phyloP scores from a whole-genome alignment of 768 basidiomycete species.

The Rhodotorula diobovata region DNA sequence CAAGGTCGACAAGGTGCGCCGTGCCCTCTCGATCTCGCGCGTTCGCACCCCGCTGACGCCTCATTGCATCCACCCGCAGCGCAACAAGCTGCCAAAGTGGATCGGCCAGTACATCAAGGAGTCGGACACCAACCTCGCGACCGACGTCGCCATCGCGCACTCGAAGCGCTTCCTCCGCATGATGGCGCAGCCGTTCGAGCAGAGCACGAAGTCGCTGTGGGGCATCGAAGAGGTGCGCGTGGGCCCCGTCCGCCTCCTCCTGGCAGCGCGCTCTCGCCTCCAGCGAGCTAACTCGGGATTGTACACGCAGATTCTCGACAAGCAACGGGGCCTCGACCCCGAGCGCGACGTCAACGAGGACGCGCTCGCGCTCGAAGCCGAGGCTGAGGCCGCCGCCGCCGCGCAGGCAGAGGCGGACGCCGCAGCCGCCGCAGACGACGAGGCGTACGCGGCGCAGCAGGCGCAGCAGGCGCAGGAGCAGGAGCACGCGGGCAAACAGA shows the following conservation, averaged over 20 bases:
- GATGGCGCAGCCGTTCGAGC: constrained; percentile 97
- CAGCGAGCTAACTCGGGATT: background rate
- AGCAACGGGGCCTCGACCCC: constrained; percentile 21
- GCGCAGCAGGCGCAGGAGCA: background rate
- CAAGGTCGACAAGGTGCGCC: constrained; percentile 65
- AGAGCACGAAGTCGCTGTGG: constrained; percentile 95
- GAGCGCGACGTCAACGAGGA: background rate
- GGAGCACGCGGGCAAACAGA: background rate
- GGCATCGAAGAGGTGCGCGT: constrained; percentile 71
- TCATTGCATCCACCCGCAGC: constrained; percentile 49
- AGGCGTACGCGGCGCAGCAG: background rate
- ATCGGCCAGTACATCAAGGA: constrained; percentile 99
- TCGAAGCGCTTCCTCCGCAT: constrained; percentile 95
- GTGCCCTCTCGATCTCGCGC: too few species aligned
- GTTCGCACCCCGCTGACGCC: constrained; percentile 34
- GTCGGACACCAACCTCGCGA: constrained; percentile 91
- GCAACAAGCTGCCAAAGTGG: constrained; percentile 94
- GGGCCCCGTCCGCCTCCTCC: too few species aligned
- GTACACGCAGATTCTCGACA: constrained; percentile 21
- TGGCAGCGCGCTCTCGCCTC: too few species aligned
- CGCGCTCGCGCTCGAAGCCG: constrained; percentile 1
- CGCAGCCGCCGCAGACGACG: background rate
- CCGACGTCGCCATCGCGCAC: constrained; percentile 55
- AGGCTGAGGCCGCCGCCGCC: background rate
- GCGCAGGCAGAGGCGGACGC: background rate